phyloP scores from a whole-genome alignment of 1,139 yeast genomes.

The Meyerozyma athensensis region DNA sequence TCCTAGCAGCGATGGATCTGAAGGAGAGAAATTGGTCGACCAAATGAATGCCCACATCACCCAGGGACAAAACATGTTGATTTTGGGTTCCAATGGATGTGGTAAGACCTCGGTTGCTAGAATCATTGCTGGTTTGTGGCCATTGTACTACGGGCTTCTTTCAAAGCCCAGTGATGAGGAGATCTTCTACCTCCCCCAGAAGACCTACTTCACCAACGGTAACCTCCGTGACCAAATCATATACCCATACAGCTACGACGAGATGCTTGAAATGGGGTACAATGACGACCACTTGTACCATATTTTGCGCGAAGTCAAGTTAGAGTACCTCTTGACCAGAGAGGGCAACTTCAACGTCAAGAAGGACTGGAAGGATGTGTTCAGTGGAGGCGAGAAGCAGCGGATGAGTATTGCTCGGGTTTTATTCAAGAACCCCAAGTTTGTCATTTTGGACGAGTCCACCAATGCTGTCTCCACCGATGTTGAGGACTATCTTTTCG shows the following conservation, averaged over 20 bases:
- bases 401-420: slow-evolving; percentile 87
- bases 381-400: slow-evolving; percentile 95
- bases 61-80: slow-evolving; percentile 67
- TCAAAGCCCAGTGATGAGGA: slow-evolving; percentile 76
- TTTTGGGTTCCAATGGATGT: slow-evolving; percentile 83
- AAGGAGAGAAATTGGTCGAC: slow-evolving; percentile 49
- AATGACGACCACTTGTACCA: slow-evolving; percentile 67
- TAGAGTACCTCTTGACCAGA: slow-evolving; percentile 68
- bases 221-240: slow-evolving; percentile 84
- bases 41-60: slow-evolving; percentile 60
- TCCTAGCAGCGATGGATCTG: slow-evolving; percentile 60
- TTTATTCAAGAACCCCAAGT: slow-evolving; percentile 73
- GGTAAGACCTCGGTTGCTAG: slow-evolving; percentile 89
- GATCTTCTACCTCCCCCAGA: slow-evolving; percentile 74
- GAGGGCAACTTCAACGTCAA: slow-evolving; percentile 58
- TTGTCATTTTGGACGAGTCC: slow-evolving; percentile 86
- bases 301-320: slow-evolving; percentile 68
- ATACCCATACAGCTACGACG: slow-evolving; percentile 75
- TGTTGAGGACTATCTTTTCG: slow-evolving; percentile 85
- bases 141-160: slow-evolving; percentile 75
- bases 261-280: slow-evolving; percentile 69
- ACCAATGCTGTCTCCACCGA: slow-evolving; percentile 92
- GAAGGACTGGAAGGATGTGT: slow-evolving; percentile 85
- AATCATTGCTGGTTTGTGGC: slow-evolving; percentile 88
- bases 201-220: slow-evolving; percentile 73